Base-by-base conservation (phyloP, 2,329 filamentous ascomycete genomes). In the Phoma herbarum region DNA sequence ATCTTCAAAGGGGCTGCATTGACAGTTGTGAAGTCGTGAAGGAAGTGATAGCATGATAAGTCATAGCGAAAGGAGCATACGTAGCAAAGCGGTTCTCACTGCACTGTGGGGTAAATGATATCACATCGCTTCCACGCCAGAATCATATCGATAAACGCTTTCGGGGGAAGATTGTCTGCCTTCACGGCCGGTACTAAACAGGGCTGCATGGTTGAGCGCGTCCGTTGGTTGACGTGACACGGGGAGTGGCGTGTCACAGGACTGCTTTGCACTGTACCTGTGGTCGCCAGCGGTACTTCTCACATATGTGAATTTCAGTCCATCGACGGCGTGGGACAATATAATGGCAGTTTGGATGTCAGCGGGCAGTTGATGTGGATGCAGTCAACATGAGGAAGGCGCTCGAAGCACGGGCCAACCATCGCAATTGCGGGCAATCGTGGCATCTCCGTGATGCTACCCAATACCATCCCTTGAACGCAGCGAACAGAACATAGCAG, bases 401-500 rank as follows among this genome's bases (percentile, higher is more conserved):
- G 41, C 14, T 42, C 35, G 20, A 20, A 10, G 41, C 41, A 43
- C 23, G 41, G 41, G 18, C 41, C 41, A 45, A 29, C 49, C 22
- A 43, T 8, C 9, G 10, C 2, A n/a, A 62, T 64, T 70, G 68
- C 68, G 67, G 64, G 62, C 64, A 70, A 69, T 22, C 29, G 62
- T 75, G 72, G 70, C 71, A 70, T 70, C 71, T 74, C 70, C 63
- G 65, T 20, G 35, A 28, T 46, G 10, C 63, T 35, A 20, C 52
- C 52, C 43, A 45, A 48, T 29, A 26, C 58, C n/a, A 50, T 48
- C 46, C 35, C 51, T 28, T 35, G 41, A 43, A 23, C 41, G 64
- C 62, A 47, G 56, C 58, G n/a, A 52, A 37, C 61, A 58, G 56
- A 49, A 33, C 59, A 46, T 57, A 57, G 26, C 61, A 65, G 51